Conservation (phyloP, 192 early-diverging fungal genomes). For the Ambispora gerdemannii region DNA sequence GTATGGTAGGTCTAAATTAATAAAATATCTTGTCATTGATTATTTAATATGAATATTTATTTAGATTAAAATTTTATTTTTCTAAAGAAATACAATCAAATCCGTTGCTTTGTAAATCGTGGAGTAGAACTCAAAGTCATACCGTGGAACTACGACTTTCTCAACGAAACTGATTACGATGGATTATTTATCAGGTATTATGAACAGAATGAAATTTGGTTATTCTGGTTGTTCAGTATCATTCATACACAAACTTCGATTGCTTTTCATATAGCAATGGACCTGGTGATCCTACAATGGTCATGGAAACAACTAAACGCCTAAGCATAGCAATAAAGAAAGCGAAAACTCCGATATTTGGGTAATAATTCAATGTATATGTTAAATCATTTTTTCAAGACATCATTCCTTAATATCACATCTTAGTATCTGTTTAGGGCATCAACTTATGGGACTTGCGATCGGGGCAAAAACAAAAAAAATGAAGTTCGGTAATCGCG, state of each 20-base stretch:
- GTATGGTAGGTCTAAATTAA: slow-evolving; percentile 60
- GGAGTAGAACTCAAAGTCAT: slow-evolving; percentile 93
- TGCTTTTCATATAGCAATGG: slow-evolving; percentile 76
- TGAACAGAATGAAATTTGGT: neutral
- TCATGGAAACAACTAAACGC: slow-evolving; percentile 73
- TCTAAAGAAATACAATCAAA: slow-evolving; percentile 88
- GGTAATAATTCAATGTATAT: slow-evolving; percentile 43
- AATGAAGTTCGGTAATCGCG: slow-evolving; percentile 99
- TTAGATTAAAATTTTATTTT: neutral
- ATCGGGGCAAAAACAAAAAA: slow-evolving; percentile 90
- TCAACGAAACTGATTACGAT: slow-evolving; percentile 72
- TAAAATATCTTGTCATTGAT: neutral
- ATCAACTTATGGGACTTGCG: slow-evolving; percentile 93
- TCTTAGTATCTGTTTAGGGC: slow-evolving; percentile 88
- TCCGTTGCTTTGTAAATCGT: slow-evolving; percentile 94
- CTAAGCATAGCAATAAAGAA: slow-evolving; percentile 63
- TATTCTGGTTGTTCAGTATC: neutral
- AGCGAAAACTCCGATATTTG: slow-evolving; percentile 89
- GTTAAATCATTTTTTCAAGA: no score
- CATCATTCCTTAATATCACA: neutral
- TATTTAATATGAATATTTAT: neutral
- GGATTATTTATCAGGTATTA: slow-evolving; percentile 69
- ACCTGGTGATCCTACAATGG: slow-evolving; percentile 92
- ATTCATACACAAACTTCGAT: neutral
- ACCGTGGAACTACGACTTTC: slow-evolving; percentile 96